phyloP scores from a whole-genome alignment of 176 grass and related monocot species.

The Oryza rufipogon region DNA sequence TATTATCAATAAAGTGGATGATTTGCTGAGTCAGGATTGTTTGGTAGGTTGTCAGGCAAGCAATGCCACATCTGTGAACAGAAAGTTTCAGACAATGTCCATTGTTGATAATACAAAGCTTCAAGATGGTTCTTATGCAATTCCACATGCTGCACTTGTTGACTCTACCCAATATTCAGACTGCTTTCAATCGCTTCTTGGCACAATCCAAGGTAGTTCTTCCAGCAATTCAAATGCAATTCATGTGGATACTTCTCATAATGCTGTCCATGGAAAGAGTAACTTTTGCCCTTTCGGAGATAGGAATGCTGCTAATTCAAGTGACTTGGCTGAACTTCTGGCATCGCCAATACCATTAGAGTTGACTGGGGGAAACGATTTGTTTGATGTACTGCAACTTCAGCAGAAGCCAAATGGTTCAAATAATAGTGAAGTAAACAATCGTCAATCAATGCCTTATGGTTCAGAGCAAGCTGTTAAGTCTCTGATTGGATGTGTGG shows the following conservation, averaged over 20 bases:
- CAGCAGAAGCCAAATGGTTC: conserved; percentile 35
- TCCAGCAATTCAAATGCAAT: conserved; percentile 27
- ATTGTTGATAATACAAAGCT: conserved; percentile 42
- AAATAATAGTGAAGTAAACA: conserved; percentile 26
- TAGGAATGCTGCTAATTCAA: not conserved
- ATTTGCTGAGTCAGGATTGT: not conserved
- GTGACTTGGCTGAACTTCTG: not conserved
- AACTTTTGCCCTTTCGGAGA: not conserved
- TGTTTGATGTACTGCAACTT: conserved; percentile 54
- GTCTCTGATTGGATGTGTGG: conserved; percentile 34
- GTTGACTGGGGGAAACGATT: conserved; percentile 42
- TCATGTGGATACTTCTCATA: conserved; percentile 8
- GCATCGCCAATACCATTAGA: not conserved
- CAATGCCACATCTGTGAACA: conserved; percentile 47
- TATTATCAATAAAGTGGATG: not conserved
- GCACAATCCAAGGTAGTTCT: conserved; percentile 2
- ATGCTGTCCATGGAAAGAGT: not conserved
- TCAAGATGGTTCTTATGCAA: conserved; percentile 17
- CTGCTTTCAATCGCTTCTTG: conserved; percentile 21
- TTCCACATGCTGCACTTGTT: not conserved
- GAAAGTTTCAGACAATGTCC: conserved; percentile 48
- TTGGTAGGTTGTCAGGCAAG: conserved; percentile 17
- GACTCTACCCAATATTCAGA: not conserved
- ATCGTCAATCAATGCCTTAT: conserved; percentile 10
- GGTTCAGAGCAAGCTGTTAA: conserved; percentile 20